Percentiles rank a stretch among this genome's conserved stretches.
Conservation (phyloP, 352 stramenopile genomes). For the Pythium pyrilobum region DNA sequence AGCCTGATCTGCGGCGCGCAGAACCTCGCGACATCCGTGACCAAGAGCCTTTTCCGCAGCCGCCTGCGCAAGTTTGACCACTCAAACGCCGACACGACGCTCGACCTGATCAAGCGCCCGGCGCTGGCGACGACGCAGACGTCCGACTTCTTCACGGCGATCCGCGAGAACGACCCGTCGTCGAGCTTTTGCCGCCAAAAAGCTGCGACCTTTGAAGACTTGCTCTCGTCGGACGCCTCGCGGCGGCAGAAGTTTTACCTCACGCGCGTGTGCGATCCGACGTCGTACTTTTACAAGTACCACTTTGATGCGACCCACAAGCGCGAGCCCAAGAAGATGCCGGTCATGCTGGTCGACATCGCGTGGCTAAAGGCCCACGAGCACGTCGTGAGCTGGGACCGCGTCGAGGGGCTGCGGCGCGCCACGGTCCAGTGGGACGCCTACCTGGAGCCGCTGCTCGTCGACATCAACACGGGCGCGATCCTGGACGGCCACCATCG, state of each 20-base stretch:
- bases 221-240: constrained; percentile 57
- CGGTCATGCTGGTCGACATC: constrained; percentile 52
- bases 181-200: constrained; percentile 79
- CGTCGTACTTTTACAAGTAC: constrained; percentile 90
- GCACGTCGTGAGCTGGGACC: constrained; percentile 81
- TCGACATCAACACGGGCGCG: constrained; percentile 61
- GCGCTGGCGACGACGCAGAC: constrained; percentile 31
- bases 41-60: constrained; percentile 68
- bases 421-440: constrained; percentile 74
- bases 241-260: constrained; percentile 76
- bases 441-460: constrained; percentile 80
- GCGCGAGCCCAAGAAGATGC: constrained; percentile 58
- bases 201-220: constrained; percentile 69
- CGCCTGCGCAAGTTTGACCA: constrained; percentile 59
- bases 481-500: constrained; percentile 84
- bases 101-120: constrained; percentile 73
- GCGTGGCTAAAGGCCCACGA: constrained; percentile 81
- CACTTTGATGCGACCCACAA: constrained; percentile 67
- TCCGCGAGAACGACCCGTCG: constrained; percentile 75
- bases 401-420: constrained; percentile 71
- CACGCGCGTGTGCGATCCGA: constrained; percentile 80
- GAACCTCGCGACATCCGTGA: constrained; percentile 61
- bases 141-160: constrained; percentile 74
- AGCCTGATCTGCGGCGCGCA: constrained; percentile 71
- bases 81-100: constrained; percentile 33